phyloP scores from a whole-genome alignment of 805 yeast genomes.

The Metschnikowia sp. region DNA sequence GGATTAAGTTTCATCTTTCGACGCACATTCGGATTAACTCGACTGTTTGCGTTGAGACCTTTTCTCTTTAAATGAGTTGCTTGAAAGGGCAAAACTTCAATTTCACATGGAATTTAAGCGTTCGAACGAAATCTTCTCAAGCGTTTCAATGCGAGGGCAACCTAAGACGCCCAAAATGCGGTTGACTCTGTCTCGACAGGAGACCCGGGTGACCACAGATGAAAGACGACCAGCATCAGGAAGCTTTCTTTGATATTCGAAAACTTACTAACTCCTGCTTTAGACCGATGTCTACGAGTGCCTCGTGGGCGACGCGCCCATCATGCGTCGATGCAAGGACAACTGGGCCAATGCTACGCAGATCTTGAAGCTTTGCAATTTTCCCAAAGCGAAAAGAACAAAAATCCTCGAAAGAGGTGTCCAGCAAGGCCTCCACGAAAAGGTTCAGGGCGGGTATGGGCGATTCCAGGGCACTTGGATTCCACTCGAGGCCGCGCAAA shows the following conservation, averaged over 20 bases:
- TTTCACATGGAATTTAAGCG: too few species aligned
- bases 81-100: too few species aligned
- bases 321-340: constrained; percentile 87
- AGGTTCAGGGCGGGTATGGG: constrained; percentile 96
- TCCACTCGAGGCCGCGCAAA: constrained; percentile 69
- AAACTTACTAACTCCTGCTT: constrained; percentile 3
- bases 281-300: constrained; percentile 70
- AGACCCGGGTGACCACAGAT: too few species aligned
- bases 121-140: too few species aligned
- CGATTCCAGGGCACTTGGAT: constrained; percentile 98
- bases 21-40: too few species aligned
- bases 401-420: constrained; percentile 89
- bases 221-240: too few species aligned
- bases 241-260: too few species aligned
- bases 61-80: too few species aligned
- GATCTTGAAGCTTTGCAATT: constrained; percentile 86
- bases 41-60: too few species aligned
- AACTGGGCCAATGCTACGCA: constrained; percentile 98
- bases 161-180: too few species aligned
- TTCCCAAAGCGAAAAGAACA: constrained; percentile 91
- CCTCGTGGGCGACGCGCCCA: constrained; percentile 61
- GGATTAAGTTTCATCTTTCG: not conserved
- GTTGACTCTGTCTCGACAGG: too few species aligned
- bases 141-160: too few species aligned
- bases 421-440: constrained; percentile 86